phyloP scores from a whole-genome alignment of 1,284 basidiomycete species.

The Vanrija sp. region DNA sequence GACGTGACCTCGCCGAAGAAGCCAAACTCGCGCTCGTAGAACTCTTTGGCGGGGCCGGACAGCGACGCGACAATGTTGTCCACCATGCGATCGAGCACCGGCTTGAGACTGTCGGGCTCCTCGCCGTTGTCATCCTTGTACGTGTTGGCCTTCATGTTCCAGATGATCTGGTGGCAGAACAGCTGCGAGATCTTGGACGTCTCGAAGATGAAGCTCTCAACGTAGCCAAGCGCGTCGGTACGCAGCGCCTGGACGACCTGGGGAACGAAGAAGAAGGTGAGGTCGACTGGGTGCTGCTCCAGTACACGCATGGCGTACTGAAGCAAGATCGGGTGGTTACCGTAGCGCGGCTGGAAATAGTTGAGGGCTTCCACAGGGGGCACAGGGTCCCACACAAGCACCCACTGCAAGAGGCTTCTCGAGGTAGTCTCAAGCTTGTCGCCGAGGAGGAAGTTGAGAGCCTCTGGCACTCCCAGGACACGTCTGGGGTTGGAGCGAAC shows the following conservation, averaged over 20 bases:
- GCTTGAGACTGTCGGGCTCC: constrained; percentile 82
- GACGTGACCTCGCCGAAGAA: constrained; percentile 97
- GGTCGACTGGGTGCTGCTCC: constrained; percentile 87
- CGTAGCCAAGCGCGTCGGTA: constrained; percentile 84
- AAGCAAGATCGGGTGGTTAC: constrained; percentile 77
- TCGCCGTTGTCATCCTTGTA: constrained; percentile 85
- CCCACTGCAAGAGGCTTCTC: constrained; percentile 55
- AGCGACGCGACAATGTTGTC: constrained; percentile 76
- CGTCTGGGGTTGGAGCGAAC: constrained; percentile 69
- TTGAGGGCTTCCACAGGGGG: constrained; percentile 81
- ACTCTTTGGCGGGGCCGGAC: constrained; percentile 83
- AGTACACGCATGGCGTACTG: constrained; percentile 97
- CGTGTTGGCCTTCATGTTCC: constrained; percentile 99
- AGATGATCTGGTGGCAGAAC: constrained; percentile 99
- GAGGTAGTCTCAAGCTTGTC: constrained; percentile 56
- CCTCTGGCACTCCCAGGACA: constrained; percentile 72
- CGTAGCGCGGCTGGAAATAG: constrained; percentile 79
- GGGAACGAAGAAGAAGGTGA: constrained; percentile 99
- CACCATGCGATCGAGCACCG: constrained; percentile 82
- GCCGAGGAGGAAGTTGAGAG: constrained; percentile 72
- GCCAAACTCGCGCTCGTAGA: constrained; percentile 91
- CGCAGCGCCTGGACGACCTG: constrained; percentile 96
- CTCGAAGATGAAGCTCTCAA: constrained; percentile 92
- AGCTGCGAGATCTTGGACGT: constrained; percentile 95
- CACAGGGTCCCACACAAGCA: constrained; percentile 83